phyloP scores from a whole-genome alignment of 331 rosid species.

The Ulmus americana region DNA sequence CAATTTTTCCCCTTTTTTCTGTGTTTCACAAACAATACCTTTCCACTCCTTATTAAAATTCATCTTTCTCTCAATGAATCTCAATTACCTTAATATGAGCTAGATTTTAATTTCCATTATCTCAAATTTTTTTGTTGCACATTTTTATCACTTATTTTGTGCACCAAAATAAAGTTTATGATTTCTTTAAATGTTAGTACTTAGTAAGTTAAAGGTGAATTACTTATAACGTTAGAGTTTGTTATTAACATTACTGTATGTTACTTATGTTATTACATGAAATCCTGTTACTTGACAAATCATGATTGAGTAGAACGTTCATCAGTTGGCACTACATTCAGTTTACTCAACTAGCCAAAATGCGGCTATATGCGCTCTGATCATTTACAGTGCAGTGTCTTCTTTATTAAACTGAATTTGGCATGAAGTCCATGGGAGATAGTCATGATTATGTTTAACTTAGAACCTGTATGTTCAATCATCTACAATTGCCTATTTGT shows the following conservation, averaged over 20 bases:
- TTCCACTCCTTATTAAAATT: neutral
- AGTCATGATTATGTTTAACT: neutral
- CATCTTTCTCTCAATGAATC: neutral
- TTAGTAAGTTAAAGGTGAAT: neutral
- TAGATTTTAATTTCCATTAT: neutral
- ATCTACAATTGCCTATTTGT: neutral
- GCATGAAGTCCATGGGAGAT: neutral
- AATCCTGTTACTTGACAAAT: neutral
- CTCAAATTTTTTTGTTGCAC: neutral
- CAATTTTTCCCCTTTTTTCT: too few relatives aligned
- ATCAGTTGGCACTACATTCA: neutral
- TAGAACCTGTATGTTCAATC: neutral
- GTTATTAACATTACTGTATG: neutral
- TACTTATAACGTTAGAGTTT: neutral
- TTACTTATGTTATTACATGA: neutral
- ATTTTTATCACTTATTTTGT: neutral
- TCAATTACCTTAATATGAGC: neutral
- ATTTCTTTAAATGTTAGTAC: neutral
- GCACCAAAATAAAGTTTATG: neutral
- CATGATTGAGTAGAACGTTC: neutral
- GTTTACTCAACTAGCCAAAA: neutral
- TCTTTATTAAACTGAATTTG: neutral
- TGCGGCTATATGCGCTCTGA: neutral
- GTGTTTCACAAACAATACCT: neutral
- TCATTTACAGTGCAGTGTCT: neutral